Conservation (phyloP, 2,329 filamentous ascomycete genomes). For the Blastomyces gilchristii region DNA sequence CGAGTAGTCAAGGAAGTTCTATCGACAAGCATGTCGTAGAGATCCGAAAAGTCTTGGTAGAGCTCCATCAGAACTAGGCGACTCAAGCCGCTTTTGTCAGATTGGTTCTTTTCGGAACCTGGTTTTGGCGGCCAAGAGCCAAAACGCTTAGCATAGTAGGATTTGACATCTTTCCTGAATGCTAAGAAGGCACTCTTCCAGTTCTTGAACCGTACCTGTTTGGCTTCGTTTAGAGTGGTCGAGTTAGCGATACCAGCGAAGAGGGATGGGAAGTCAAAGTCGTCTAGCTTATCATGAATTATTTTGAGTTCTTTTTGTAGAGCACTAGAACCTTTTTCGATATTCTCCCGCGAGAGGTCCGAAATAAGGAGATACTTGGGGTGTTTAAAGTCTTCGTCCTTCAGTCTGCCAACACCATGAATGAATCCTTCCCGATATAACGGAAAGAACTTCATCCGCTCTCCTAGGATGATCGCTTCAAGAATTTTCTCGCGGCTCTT, state of each 20-base stretch:
- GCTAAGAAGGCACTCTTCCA: constrained; percentile 68
- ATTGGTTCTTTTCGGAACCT: constrained; percentile 80
- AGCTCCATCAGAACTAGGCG: constrained; percentile 68
- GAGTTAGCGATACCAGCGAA: constrained; percentile 84
- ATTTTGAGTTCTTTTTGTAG: constrained; percentile 61
- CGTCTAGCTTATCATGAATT: constrained; percentile 62
- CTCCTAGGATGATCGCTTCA: constrained; percentile 78
- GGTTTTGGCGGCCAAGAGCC: constrained; percentile 87
- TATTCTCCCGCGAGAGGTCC: constrained; percentile 59
- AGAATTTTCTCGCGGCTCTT: constrained; percentile 78
- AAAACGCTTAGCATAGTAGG: constrained; percentile 58
- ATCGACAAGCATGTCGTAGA: constrained; percentile 86
- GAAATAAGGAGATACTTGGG: constrained; percentile 63
- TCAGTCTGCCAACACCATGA: constrained; percentile 76
- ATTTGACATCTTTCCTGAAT: constrained; percentile 62
- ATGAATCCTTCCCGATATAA: constrained; percentile 89
- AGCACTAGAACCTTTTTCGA: constrained; percentile 74
- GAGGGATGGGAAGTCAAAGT: constrained; percentile 83
- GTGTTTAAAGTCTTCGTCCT: constrained; percentile 59
- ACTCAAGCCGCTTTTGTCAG: constrained; percentile 78
- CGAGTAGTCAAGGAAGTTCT: constrained; percentile 67
- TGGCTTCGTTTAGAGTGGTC: constrained; percentile 65
- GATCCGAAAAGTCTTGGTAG: constrained; percentile 72
- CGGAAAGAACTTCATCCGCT: constrained; percentile 68
- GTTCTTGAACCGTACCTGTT: constrained; percentile 66